Base-by-base conservation (phyloP, 129 eudicot genomes). In the Smallanthus sonchifolius region DNA sequence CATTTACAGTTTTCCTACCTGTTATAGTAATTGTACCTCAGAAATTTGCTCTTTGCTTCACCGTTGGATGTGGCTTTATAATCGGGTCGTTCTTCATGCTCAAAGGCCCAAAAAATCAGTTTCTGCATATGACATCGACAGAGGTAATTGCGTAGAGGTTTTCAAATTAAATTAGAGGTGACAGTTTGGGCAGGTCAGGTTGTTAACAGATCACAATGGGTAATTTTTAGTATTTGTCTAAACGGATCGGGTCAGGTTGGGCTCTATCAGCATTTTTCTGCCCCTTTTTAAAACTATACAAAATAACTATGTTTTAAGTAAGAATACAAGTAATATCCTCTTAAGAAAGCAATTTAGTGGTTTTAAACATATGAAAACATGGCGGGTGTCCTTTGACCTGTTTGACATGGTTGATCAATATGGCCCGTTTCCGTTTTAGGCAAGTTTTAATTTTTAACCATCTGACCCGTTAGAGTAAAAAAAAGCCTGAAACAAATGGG, bases 21-120 rank as follows among this genome's bases (percentile, higher is more conserved):
- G 96, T 93, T 45, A 93, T 93, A 65, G 98, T 93, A 38, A 36
- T 93, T 75, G 87, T 93, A 74, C 98, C 98, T 67, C 98, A 93
- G 80, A 93, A 93, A 73, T 93, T 93, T 78, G 96, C 98, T 67
- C 72, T 93, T 15, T 93, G 97, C 72, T 93, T 93, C 68, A 93
- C 98, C 19, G 83, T 82, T 67, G 98, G 98, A 59, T 93, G 98
- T 75, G 84, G 82, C 65, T 88, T 93, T 45, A 86, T 93, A 66
- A 81, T 93, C 13, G 97, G 98, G 51, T 84, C 98, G 65, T 88
- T 90, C 80, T 93, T 93, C 72, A 88, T 96, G 64, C 97, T 93
- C 45, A 93, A 82, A 77, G 98, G 97, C 38, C 96, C 98, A 15
- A 83, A 78, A 75, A 93, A 84, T 81, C 98, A 90, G 81, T 84